Base-by-base conservation (phyloP, 352 stramenopile genomes). In the Aphanomyces stellatus region DNA sequence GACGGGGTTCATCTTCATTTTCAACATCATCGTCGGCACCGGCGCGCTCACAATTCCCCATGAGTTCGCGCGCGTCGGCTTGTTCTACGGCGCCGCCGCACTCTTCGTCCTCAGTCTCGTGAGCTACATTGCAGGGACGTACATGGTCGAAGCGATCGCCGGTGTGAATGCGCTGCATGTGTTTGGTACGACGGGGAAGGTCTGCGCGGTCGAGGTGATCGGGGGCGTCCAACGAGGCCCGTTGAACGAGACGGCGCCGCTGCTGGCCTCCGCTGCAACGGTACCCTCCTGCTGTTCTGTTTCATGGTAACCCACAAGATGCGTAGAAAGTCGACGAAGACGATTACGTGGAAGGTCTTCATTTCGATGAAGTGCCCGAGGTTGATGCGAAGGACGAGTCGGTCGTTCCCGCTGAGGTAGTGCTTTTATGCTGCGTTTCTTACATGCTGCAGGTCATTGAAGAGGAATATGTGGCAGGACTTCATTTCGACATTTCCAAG, bases 1-100 rank as follows among this genome's bases (percentile, higher is more conserved):
- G 51, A 95, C 86, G 70, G 86, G 84, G 74, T 95, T 95, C 67
- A 78, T 95, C 19, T 95, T 95, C 77, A 87, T 95, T 72, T 93
- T 95, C 74, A 95, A 95, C 74, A 82, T 93, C 69, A 93, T 95
- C 65, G 86, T 95, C 28, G 86, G 84, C 53, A 85, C 86, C 33
- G 86, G 86, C 40, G 86, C 84, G 63, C 82, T 95, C 56, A 94
- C 85, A 15, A 94, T 94, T 56, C 86, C 86, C 31, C 86, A 88
- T 62, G 80, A 84, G 24, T 94, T 94, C 71, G 84, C 78, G 55
- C 85, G 93, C 70, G 80, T 90, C 3, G 84, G 84, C 4, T 70
- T 94, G 34, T 72, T 93, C 55, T 94, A 94, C 65, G 86, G 82
- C 31, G 71, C 73, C 22, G 60, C 87, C 15, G 74, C 76, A 35